phyloP scores from a whole-genome alignment of 2,329 filamentous ascomycete species.

The Xenoacremonium recifei region DNA sequence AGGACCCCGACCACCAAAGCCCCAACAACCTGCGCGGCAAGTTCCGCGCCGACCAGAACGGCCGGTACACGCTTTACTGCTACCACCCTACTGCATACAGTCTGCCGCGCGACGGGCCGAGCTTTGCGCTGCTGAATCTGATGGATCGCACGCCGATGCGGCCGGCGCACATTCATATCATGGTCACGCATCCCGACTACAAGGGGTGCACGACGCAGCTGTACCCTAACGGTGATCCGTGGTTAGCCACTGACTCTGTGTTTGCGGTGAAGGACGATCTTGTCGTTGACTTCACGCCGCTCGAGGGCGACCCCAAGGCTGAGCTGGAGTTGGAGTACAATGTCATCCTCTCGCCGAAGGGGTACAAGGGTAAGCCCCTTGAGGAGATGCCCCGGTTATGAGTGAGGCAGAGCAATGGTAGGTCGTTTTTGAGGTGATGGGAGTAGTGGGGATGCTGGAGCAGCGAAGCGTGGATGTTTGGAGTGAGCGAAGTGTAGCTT shows the following conservation, averaged over 20 bases:
- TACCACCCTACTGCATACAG: slow-evolving; percentile 69
- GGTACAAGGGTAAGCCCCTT: slow-evolving; percentile 37
- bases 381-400: slow-evolving; percentile 1
- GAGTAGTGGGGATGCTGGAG: not conserved
- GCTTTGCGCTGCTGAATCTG: slow-evolving; percentile 35
- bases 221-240: slow-evolving; percentile 65
- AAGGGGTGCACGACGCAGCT: slow-evolving; percentile 72
- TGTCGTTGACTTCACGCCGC: slow-evolving; percentile 46
- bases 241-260: slow-evolving; percentile 49
- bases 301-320: slow-evolving; percentile 32
- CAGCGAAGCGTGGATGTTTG: not conserved
- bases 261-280: slow-evolving; percentile 52
- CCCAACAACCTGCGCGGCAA: slow-evolving; percentile 74
- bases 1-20: slow-evolving; percentile 66
- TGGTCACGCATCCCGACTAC: slow-evolving; percentile 59
- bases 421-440: too few species aligned
- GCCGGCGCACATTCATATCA: slow-evolving; percentile 47
- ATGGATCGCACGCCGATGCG: slow-evolving; percentile 46
- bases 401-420: slow-evolving; percentile 1
- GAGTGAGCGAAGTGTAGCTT: not conserved
- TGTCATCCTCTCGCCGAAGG: slow-evolving; percentile 39
- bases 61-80: slow-evolving; percentile 70
- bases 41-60: slow-evolving; percentile 66
- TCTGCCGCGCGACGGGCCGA: slow-evolving; percentile 59
- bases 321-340: slow-evolving; percentile 36